Evolutionary conservation across 2,329 filamentous ascomycete species (phyloP).

Genomic region (Zymoseptoria passerinii): DNA sequence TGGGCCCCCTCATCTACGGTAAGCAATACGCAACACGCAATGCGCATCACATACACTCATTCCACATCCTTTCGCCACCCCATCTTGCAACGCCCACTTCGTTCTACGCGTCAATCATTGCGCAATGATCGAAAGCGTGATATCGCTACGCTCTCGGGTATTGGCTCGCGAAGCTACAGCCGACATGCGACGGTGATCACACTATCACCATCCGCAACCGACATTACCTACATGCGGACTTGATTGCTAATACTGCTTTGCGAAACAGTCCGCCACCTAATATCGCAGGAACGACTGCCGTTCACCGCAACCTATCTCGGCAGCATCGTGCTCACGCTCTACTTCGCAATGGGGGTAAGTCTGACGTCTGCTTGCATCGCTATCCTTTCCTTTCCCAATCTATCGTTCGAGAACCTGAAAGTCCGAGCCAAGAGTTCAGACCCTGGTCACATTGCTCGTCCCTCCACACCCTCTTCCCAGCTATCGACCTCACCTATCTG

Average conservation of each 20-base stretch:
- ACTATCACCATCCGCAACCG: neutral
- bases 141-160: neutral
- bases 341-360: slow-evolving; percentile 87
- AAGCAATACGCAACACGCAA: slow-evolving; percentile 22
- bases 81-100: slow-evolving; percentile 7
- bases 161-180: slow-evolving; percentile 16
- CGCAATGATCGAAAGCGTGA: slow-evolving; percentile 6
- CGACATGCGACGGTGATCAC: slow-evolving; percentile 5
- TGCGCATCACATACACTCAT: slow-evolving; percentile 11
- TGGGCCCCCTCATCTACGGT: slow-evolving; percentile 77
- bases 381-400: neutral
- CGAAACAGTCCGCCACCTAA: slow-evolving; percentile 59
- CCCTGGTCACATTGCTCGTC: neutral
- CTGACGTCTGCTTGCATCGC: slow-evolving; percentile 2
- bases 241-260: slow-evolving; percentile 13
- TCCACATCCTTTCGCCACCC: slow-evolving; percentile 1
- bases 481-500: slow-evolving; percentile 7
- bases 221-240: neutral
- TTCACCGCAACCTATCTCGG: slow-evolving; percentile 95
- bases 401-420: neutral
- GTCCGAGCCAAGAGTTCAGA: neutral
- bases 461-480: slow-evolving; percentile 2
- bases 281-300: slow-evolving; percentile 75
- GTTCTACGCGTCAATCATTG: slow-evolving; percentile 12
- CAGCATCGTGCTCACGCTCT: slow-evolving; percentile 79